Evolutionary conservation across 306 rosid genomes (phyloP).

Genomic region (Medicago lupulina): DNA sequence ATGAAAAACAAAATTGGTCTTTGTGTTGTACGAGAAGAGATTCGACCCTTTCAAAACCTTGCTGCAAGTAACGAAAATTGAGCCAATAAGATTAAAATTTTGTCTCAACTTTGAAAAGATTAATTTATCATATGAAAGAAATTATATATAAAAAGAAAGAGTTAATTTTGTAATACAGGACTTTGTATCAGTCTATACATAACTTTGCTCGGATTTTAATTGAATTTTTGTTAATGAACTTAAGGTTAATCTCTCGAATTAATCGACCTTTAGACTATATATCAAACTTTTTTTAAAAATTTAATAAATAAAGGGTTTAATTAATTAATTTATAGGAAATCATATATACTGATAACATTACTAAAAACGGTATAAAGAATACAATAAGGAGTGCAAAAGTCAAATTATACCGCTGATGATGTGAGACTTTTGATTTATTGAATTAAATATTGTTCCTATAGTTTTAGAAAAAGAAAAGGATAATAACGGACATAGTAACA

Average conservation of each 20-base stretch:
- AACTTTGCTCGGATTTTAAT: no score
- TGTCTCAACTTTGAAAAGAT: neutral
- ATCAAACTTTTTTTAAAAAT: no score
- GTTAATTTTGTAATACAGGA: neutral
- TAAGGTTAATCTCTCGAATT: no score
- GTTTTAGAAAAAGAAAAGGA: neutral
- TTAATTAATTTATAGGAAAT: no score
- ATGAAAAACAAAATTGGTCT: neutral
- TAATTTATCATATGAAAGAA: no score
- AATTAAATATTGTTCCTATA: neutral
- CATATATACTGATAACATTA: no score
- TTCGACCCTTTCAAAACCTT: slow-evolving; percentile 42
- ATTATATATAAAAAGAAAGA: neutral
- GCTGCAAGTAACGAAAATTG: slow-evolving; percentile 10
- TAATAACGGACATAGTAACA: neutral
- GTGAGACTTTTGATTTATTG: neutral
- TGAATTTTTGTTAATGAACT: no score
- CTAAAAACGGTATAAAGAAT: no score
- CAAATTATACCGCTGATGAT: neutral
- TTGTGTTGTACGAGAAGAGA: slow-evolving; percentile 27
- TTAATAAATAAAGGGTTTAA: no score
- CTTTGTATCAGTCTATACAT: no score
- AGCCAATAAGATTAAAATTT: neutral
- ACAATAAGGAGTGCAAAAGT: no score
- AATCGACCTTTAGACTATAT: no score